Base-by-base conservation (phyloP, 169 alveolate species). In the Plasmodium knowlesi region DNA sequence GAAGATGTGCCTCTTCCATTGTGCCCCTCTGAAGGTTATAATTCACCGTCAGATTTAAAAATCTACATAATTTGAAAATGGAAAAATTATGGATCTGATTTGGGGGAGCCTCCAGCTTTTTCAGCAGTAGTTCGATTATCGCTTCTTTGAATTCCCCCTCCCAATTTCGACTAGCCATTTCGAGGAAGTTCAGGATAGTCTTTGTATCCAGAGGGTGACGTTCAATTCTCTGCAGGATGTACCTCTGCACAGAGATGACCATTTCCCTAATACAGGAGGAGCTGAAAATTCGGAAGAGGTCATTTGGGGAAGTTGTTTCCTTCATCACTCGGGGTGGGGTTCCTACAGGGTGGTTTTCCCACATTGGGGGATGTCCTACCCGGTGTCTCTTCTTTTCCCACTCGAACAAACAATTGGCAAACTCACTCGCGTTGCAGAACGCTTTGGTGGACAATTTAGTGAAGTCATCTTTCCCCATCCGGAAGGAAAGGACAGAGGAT, bases 1-100 rank as follows among this genome's bases (percentile, higher is more conserved):
- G 28, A 5, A 86, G 25, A 19, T 76, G 28, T 32, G 16, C 71
- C 19, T 54, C 43, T 74, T 76, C 79, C 39, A 32, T 67, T 19
- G 5, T 25, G n/a, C 30, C 32, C 14, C n/a, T 74, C 43, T 53
- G 61, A 12, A 86, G 54, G 1, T 61, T 61, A 39, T 76, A 25
- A 30, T 86, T 86, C 14, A 86, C 81, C n/a, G 61, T 46, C 30
- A 86, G 57, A 34, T 86, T 86, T 53, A 86, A 22, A 46, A 74
- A 76, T 76, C 93, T 61, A 43, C 93, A 86, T 39, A 86, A 32
- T 22, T 86, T 79, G 80, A 86, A 86, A 25, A 50, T 74, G 19
- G 93, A 50, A 43, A 86, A 86, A n/a, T 86, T 50, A 5, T 3
- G 70, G 41, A 86, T 86, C 16, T 57, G 28, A 5, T 10, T 22